Conservation (phyloP, 2,329 filamentous ascomycete genomes). For the Diaporthe destruens region DNA sequence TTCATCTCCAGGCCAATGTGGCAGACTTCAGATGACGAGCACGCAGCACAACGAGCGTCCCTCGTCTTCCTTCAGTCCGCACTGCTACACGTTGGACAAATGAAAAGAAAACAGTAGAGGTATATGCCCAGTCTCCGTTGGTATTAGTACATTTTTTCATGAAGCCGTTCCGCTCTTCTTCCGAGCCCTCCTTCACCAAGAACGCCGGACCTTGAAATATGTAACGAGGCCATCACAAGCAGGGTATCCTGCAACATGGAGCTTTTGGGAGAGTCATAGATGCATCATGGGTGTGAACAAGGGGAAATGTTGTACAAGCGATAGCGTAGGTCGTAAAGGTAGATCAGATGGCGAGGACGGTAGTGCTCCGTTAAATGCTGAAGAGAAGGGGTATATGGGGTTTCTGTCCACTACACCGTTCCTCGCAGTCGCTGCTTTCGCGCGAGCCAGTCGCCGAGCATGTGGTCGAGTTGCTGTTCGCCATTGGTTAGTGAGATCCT, state of each 20-base stretch:
- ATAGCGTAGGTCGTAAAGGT: slow-evolving; percentile 6
- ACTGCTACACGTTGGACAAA: not conserved
- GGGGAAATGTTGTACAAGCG: slow-evolving; percentile 10
- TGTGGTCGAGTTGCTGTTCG: slow-evolving; percentile 80
- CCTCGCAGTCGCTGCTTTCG: slow-evolving; percentile 74
- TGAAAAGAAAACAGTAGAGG: slow-evolving; percentile 32
- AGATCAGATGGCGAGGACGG: slow-evolving; percentile 1
- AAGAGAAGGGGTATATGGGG: slow-evolving; percentile 34
- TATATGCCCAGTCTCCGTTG: slow-evolving; percentile 38
- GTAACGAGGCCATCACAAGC: slow-evolving; percentile 24
- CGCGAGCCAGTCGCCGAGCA: slow-evolving; percentile 86
- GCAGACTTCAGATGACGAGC: not conserved
- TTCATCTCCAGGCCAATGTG: not conserved
- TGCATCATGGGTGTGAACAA: slow-evolving; percentile 36
- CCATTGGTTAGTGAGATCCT: slow-evolving; percentile 43
- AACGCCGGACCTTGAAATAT: slow-evolving; percentile 39
- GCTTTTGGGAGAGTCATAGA: slow-evolving; percentile 37
- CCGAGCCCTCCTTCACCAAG: slow-evolving; percentile 22
- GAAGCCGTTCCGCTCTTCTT: slow-evolving; percentile 31
- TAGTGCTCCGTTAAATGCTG: slow-evolving; percentile 20
- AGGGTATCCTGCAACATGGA: slow-evolving; percentile 19
- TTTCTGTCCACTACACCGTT: slow-evolving; percentile 52
- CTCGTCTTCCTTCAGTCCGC: not conserved
- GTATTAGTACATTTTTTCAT: slow-evolving; percentile 40
- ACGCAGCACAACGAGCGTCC: not conserved